Evolutionary conservation across 306 rosid species (phyloP), one percentile per base, ranked within the genome.

Genomic region (Pachyrhizus erosus): DNA sequence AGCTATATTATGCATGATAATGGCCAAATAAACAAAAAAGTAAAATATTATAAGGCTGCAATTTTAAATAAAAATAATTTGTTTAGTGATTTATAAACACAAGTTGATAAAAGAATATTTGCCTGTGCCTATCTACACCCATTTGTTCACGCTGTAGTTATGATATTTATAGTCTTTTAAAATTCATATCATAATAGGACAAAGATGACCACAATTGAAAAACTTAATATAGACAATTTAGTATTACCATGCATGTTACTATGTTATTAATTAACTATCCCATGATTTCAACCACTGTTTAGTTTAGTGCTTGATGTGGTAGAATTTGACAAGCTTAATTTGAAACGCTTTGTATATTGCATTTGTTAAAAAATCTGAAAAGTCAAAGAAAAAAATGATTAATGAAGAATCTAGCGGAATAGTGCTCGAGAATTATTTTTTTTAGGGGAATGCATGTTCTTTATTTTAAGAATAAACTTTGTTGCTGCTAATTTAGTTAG

Each of bases 391-490:
- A 60, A 46, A 71, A 34, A 26, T 37, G 7, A 84, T 64, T 54
- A 33, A 4, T 18, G 17, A 5, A 66, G 26, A 73, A 73, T 43
- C 66, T 18, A 4, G 65, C 7, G 48, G 48, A 66, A 51, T 72
- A 79, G 33, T 64, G 77, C 15, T 17, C 7, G 54, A 40, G 34
- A 64, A 64, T 64, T 64, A 40, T 17, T 29, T 40, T 65, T 54
- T 26, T 65, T 39, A 55, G 81, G 48, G 67, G 20, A 13, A 20
- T 17, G 5, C 23, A 60, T 80, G 42, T 34, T 34, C 39, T 62
- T 76, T 72, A 27, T 57, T 73, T 45, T 27, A 48, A 11, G 70
- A 80, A 48, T 70, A 70, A 58, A 40, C 70, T 60, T 84, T 60
- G 40, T 15, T 26, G 78, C 61, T 23, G 34, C 17, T 18, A 57